These are phyloP conservation scores for Metschnikowia orientalis DNA, from an alignment of 805 yeast genomes.

Conservation along the genomic window DNA sequence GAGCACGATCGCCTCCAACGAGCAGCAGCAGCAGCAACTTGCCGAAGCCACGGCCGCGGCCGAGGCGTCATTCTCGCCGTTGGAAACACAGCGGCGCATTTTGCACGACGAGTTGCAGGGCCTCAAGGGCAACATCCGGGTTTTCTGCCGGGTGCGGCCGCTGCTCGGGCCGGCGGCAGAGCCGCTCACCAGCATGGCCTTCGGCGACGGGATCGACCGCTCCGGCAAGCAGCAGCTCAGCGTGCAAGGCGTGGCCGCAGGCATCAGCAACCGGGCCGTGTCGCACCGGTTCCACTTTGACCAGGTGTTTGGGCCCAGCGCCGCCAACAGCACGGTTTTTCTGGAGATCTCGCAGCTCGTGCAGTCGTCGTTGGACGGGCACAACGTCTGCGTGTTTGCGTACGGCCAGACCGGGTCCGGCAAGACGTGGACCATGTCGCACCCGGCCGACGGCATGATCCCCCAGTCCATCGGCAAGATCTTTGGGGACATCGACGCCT, in stretches of 20 bases:
- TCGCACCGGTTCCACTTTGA: constrained; percentile 62
- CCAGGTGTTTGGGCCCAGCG: constrained; percentile 57
- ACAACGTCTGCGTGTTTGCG: constrained; percentile 88
- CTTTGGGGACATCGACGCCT: constrained; percentile 48
- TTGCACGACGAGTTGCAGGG: constrained; percentile 78
- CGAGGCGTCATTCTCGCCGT: constrained; percentile 37
- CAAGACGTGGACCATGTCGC: constrained; percentile 87
- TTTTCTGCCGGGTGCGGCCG: constrained; percentile 83
- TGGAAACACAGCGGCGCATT: constrained; percentile 55
- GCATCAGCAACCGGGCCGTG: constrained; percentile 1
- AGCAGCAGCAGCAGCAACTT: constrained; percentile 6
- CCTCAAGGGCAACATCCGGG: constrained; percentile 86
- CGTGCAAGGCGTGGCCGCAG: constrained; percentile 8
- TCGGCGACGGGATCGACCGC: constrained; percentile 23
- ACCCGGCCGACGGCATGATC: constrained; percentile 68
- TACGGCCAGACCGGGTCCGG: constrained; percentile 96
- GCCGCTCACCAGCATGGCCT: constrained; percentile 1
- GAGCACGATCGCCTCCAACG: constrained; percentile 1
- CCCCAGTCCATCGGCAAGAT: constrained; percentile 71
- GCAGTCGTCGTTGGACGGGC: constrained; percentile 68
- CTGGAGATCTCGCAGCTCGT: constrained; percentile 82
- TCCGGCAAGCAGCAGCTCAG: constrained; percentile 35
- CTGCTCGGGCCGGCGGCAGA: constrained; percentile 16
- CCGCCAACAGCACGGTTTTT: constrained; percentile 62
- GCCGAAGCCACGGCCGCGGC: constrained; percentile 3